Percentiles rank a stretch among this genome's conserved stretches.
These are phyloP conservation scores for Colletotrichum truncatum DNA, from an alignment of 2,329 filamentous ascomycete genomes.

Conservation along the genomic window DNA sequence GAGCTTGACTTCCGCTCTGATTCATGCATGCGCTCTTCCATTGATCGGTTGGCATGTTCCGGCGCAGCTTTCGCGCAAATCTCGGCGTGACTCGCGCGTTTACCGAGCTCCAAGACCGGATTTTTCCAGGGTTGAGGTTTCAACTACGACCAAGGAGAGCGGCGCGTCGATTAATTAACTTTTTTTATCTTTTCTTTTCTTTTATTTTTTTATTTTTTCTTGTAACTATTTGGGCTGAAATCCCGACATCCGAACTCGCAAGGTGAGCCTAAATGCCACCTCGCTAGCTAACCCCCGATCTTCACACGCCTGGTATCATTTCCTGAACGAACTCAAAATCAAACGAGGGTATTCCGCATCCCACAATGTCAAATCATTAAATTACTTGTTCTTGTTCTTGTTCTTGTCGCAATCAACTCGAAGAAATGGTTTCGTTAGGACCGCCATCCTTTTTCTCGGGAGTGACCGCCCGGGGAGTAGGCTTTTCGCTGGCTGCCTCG, in stretches of 20 bases:
- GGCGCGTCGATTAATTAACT: background rate
- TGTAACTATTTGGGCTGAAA: too few relatives aligned
- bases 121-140: background rate
- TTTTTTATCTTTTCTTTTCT: too few relatives aligned
- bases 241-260: too few relatives aligned
- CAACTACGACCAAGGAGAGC: background rate
- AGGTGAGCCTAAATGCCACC: too few relatives aligned
- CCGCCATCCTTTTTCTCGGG: slow-evolving; percentile 23
- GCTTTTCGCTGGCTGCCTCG: slow-evolving; percentile 28
- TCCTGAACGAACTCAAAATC: background rate
- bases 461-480: slow-evolving; percentile 8
- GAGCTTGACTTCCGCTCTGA: background rate
- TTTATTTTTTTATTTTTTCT: too few relatives aligned
- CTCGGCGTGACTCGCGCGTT: slow-evolving; percentile 9
- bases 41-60: too few relatives aligned
- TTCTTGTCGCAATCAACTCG: background rate
- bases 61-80: background rate
- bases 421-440: slow-evolving; percentile 3
- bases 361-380: background rate
- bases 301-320: background rate
- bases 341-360: slow-evolving; percentile 6
- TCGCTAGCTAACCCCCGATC: too few relatives aligned
- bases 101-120: background rate
- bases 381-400: rapidly evolving
- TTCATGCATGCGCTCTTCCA: slow-evolving; percentile 1